phyloP scores from a whole-genome alignment of 2,329 filamentous ascomycete species.

The Colletotrichum sp. region DNA sequence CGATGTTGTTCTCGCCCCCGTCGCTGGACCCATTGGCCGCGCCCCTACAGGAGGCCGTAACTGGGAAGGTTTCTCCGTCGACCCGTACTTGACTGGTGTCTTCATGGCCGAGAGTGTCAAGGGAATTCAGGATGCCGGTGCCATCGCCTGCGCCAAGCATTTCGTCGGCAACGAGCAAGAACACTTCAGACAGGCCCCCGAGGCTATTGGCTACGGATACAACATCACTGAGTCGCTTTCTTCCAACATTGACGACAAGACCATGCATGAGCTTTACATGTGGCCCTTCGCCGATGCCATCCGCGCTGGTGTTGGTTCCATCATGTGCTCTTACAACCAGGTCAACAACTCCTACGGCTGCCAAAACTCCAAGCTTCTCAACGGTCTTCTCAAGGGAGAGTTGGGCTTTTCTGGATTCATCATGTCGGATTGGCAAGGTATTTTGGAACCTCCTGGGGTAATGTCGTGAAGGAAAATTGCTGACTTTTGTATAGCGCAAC shows the following conservation, averaged over 20 bases:
- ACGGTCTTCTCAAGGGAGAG: conserved; percentile 79
- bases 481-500: conserved; percentile 48
- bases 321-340: conserved; percentile 77
- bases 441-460: not conserved
- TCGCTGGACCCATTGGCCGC: conserved; percentile 51
- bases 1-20: conserved; percentile 69
- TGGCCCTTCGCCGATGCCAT: conserved; percentile 82
- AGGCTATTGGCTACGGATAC: conserved; percentile 58
- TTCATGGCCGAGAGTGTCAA: conserved; percentile 75
- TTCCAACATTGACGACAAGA: conserved; percentile 73
- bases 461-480: not conserved
- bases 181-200: conserved; percentile 70
- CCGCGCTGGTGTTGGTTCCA: conserved; percentile 65
- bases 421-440: conserved; percentile 79
- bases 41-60: conserved; percentile 54
- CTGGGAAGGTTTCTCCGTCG: conserved; percentile 73
- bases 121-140: conserved; percentile 81
- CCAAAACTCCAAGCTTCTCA: conserved; percentile 79
- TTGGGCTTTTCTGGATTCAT: conserved; percentile 83
- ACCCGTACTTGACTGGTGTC: conserved; percentile 76
- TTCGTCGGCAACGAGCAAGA: conserved; percentile 79
- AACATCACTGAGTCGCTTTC: conserved; percentile 66
- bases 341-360: conserved; percentile 82
- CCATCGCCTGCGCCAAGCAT: conserved; percentile 85
- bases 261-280: conserved; percentile 76